Evolutionary conservation across 2,329 filamentous ascomycete species (phyloP).

Genomic region (Emmonsiellopsis sp.): DNA sequence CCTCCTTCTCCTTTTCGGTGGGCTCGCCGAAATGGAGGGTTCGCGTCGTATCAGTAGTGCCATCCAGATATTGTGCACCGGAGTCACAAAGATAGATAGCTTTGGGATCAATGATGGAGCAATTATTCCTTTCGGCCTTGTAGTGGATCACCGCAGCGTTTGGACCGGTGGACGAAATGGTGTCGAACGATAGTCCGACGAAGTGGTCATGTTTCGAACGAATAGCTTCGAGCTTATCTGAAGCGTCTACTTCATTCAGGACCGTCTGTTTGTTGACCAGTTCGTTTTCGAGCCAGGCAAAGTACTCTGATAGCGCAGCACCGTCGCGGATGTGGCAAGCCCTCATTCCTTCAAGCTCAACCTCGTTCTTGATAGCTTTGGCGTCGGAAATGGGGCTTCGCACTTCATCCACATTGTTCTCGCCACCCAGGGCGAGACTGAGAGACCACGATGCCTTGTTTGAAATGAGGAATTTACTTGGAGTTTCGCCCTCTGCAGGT

Average conservation of each 20-base stretch:
- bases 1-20: conserved; percentile 70
- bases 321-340: conserved; percentile 90
- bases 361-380: conserved; percentile 89
- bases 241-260: conserved; percentile 83
- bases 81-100: conserved; percentile 93
- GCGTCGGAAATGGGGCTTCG: conserved; percentile 81
- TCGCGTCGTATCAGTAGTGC: conserved; percentile 90
- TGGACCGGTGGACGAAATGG: conserved; percentile 87
- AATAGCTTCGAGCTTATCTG: conserved; percentile 71
- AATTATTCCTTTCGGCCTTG: conserved; percentile 72
- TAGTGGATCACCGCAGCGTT: conserved; percentile 97
- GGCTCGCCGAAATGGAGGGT: conserved; percentile 88
- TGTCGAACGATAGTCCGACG: conserved; percentile 85
- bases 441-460: conserved; percentile 90
- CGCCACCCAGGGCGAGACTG: conserved; percentile 74
- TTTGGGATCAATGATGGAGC: conserved; percentile 71
- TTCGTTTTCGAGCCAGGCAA: conserved; percentile 93
- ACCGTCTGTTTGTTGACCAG: conserved; percentile 61
- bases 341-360: conserved; percentile 84
- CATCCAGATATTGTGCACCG: conserved; percentile 90
- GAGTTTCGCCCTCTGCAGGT: conserved; percentile 26
- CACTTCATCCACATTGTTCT: conserved; percentile 73
- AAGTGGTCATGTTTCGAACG: conserved; percentile 59
- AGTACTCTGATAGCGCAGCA: conserved; percentile 81
- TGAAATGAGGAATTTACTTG: conserved; percentile 69